Percentiles rank a stretch among this genome's conserved stretches.
phyloP scores from a whole-genome alignment of 306 rosid genomes.

The Citrullus colocynthis region DNA sequence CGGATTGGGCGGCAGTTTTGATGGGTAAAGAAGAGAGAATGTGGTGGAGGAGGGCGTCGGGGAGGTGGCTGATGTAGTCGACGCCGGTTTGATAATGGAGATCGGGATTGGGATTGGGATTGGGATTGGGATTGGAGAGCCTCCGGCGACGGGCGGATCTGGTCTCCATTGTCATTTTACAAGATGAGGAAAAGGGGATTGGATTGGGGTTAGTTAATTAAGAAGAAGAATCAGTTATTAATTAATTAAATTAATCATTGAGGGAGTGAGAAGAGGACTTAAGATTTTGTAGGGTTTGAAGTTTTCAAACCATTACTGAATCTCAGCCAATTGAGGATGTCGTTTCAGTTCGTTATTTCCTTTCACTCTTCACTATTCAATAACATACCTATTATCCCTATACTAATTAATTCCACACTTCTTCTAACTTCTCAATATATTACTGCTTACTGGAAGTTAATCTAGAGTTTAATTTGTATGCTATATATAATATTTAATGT shows the following conservation, averaged over 20 bases:
- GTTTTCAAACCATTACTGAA: slow-evolving; percentile 27
- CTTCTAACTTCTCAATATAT: too few relatives aligned
- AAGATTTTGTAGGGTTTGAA: slow-evolving; percentile 30
- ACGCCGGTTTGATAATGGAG: neutral
- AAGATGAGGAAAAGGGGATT: too few relatives aligned
- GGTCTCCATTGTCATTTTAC: slow-evolving; percentile 33
- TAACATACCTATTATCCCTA: too few relatives aligned
- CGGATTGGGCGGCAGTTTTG: slow-evolving; percentile 46
- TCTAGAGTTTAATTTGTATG: too few relatives aligned
- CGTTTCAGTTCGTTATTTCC: slow-evolving; percentile 23
- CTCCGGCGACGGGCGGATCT: slow-evolving; percentile 41
- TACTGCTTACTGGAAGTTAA: too few relatives aligned
- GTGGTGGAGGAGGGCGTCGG: slow-evolving; percentile 52
- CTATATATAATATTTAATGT: too few relatives aligned
- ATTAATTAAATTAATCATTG: too few relatives aligned
- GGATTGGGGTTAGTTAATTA: too few relatives aligned
- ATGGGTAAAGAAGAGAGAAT: slow-evolving; percentile 52
- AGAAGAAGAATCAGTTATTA: too few relatives aligned
- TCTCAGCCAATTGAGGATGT: slow-evolving; percentile 16
- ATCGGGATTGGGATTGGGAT: too few relatives aligned
- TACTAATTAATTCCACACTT: too few relatives aligned
- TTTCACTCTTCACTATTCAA: neutral
- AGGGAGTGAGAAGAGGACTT: neutral
- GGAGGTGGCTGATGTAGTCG: slow-evolving; percentile 63
- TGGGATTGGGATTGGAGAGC: slow-evolving; percentile 3